Evolutionary conservation across 768 basidiomycete genomes (phyloP), one percentile per base, ranked within the genome.

Genomic region (Antrodiella citrinella): DNA sequence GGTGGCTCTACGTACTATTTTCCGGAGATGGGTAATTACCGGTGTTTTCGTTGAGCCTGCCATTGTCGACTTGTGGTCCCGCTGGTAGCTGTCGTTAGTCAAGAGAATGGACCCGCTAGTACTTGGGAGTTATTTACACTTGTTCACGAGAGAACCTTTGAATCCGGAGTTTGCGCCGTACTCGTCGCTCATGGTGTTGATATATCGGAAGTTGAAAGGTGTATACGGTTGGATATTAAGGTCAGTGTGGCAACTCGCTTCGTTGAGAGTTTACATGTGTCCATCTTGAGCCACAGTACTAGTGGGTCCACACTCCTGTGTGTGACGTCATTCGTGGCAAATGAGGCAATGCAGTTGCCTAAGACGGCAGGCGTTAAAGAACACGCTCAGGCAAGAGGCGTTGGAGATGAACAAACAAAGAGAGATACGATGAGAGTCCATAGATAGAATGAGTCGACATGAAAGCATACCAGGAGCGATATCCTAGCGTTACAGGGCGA

Each of bases 1-100:
- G 25, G 38, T 22, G n/a, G n/a, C n/a, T n/a, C n/a, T n/a, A 60
- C 57, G 51, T 45, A 63, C 62, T 55, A 49, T 63, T 59, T 35
- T 53, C 47, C 19, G 52, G 42, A 19, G 58, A 53, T 13, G 60
- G 60, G 41, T 63, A 63, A 52, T 63, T 63, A 4, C 47, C 39
- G 1, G 61, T 62, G 25, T 50, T 35, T 50, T 60, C 59, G 26
- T 47, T 23, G 51, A 35, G 30, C 15, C 30, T 15, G 30, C 30
- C 7, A 18, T 43, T 18, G 41, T 43, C 41, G 41, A 5, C 41
- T n/a, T 18, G n/a, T n/a, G 41, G 7, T 43, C 7, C n/a, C 41
- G 21, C n/a, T n/a, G 21, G 7, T 18, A 10, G 41, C 7, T 7
- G 41, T 18, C 15, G 41, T 22, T 19, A 22, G 21, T 43, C 35